Conservation (phyloP, 2,329 filamentous ascomycete species). For the Penicillium sp. region DNA sequence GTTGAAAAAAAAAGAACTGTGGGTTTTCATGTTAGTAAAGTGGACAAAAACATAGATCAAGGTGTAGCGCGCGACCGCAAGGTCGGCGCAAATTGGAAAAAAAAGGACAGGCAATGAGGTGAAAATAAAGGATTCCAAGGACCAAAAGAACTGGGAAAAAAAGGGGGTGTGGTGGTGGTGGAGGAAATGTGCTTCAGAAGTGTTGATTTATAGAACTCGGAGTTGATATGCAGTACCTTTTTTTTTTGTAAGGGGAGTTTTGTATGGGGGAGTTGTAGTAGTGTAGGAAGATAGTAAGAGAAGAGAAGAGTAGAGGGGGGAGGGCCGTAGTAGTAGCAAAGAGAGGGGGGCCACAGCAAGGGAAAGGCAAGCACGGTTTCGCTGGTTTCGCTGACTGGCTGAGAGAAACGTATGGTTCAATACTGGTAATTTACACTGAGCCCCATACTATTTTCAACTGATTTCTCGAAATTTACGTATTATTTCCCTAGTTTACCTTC, state of each 20-base stretch:
- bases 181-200: constrained; percentile 17
- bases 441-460: not conserved
- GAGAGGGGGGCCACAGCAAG: constrained; percentile 30
- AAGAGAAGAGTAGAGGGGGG: constrained; percentile 32
- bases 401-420: constrained; percentile 21
- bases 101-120: constrained; percentile 10
- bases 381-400: constrained; percentile 28
- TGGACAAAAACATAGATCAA: constrained; percentile 4
- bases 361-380: constrained; percentile 14
- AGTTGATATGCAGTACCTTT: constrained; percentile 38
- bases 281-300: constrained; percentile 31
- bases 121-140: constrained; percentile 13
- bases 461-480: not conserved
- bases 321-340: constrained; percentile 37
- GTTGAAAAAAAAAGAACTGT: constrained; percentile 1
- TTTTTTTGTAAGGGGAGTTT: constrained; percentile 36
- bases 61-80: constrained; percentile 14
- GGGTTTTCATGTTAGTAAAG: constrained; percentile 1
- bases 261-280: constrained; percentile 31
- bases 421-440: constrained; percentile 19
- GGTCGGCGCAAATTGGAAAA: constrained; percentile 13
- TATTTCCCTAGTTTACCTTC: not conserved
- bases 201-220: constrained; percentile 29
- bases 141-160: constrained; percentile 16
- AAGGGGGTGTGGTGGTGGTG: constrained; percentile 26